A percentile compares a stretch with the other conserved stretches of the same genome.
Conservation (phyloP, 495 filamentous ascomycete genomes). For the Penicillium pancosmium region DNA sequence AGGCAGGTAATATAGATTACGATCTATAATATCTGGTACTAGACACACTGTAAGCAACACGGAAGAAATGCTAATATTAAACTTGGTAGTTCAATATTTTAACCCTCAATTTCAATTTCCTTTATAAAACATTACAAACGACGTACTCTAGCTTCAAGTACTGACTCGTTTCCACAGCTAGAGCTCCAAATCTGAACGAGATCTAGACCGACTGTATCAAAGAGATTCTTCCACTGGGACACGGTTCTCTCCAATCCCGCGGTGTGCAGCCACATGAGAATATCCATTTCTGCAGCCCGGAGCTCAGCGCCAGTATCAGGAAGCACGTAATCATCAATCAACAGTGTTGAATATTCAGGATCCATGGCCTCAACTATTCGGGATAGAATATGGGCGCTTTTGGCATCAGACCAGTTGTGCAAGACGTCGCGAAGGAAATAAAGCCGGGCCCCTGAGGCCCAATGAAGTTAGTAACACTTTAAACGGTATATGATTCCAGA, state of each 20-base stretch:
- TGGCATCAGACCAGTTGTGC: constrained; percentile 40
- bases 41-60: too few species aligned
- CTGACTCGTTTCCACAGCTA: constrained; percentile 15
- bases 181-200: constrained; percentile 37
- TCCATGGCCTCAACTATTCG: constrained; percentile 36
- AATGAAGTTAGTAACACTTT: not conserved
- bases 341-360: constrained; percentile 44
- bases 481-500: not conserved
- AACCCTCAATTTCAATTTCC: too few species aligned
- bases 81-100: too few species aligned
- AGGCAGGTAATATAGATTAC: too few species aligned
- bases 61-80: too few species aligned
- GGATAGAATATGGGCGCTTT: constrained; percentile 26
- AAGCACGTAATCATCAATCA: constrained; percentile 45
- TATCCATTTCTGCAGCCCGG: constrained; percentile 33
- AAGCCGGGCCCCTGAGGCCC: constrained; percentile 35
- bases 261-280: constrained; percentile 41
- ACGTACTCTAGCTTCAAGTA: constrained; percentile 10
- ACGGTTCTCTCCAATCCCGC: constrained; percentile 40
- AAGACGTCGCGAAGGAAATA: constrained; percentile 46
- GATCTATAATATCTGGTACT: too few species aligned
- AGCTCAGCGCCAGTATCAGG: constrained; percentile 37
- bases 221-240: constrained; percentile 37
- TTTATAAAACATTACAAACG: not conserved
- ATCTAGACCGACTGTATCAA: constrained; percentile 38